Conservation (phyloP, 2,329 filamentous ascomycete genomes). For the Stromatinia cepivora region DNA sequence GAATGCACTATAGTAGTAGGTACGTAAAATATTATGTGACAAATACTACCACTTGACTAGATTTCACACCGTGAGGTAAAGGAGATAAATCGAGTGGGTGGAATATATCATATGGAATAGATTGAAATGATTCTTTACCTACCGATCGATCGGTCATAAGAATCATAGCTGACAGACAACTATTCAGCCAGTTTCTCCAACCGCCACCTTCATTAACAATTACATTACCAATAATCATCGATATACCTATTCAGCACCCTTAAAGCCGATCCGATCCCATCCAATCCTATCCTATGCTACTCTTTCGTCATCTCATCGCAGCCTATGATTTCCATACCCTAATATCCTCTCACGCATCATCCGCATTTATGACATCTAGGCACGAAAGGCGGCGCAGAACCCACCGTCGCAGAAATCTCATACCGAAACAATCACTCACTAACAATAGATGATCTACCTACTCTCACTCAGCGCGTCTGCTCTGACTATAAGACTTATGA, state of each 20-base stretch:
- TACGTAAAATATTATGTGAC: background rate
- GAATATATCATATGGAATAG: no score
- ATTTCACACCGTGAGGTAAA: background rate
- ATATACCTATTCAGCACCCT: background rate
- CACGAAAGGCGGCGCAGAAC: background rate
- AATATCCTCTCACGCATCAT: background rate
- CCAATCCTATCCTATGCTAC: background rate
- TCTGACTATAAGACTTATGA: background rate
- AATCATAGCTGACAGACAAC: background rate
- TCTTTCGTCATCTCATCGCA: background rate
- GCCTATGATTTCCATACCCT: background rate
- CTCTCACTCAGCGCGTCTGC: constrained; percentile 3
- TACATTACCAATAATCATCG: background rate
- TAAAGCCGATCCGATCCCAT: background rate
- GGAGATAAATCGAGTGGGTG: background rate
- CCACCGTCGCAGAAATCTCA: no score
- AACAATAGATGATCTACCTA: background rate
- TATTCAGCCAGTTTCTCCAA: background rate
- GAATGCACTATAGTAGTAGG: no score
- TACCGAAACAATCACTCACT: background rate
- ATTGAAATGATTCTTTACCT: no score
- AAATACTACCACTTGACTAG: background rate
- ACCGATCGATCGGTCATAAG: background rate
- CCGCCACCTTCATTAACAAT: background rate
- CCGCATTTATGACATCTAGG: background rate